Evolutionary conservation across 1,139 yeast genomes (phyloP).

Genomic region (Pneumocystis canis): DNA sequence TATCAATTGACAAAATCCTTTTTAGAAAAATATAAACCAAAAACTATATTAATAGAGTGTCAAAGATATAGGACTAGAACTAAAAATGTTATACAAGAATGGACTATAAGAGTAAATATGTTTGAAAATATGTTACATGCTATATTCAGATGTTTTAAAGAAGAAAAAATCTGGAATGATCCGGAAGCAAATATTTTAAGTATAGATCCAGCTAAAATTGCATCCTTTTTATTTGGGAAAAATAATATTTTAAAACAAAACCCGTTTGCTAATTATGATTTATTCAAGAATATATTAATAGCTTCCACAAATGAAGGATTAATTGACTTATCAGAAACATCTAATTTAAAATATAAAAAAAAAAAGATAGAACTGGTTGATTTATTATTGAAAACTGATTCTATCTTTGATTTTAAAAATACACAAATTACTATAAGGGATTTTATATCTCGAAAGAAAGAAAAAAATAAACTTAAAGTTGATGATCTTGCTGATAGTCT

Average conservation of each 20-base stretch:
- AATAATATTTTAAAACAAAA: not conserved
- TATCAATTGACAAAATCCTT: not conserved
- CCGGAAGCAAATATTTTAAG: not conserved
- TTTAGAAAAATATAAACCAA: slow-evolving; percentile 1
- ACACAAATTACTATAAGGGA: not conserved
- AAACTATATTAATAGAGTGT: slow-evolving; percentile 3
- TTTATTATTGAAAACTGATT: not conserved
- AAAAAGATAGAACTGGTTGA: not conserved
- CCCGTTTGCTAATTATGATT: not conserved
- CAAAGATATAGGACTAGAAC: slow-evolving; percentile 5
- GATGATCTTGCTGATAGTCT: slow-evolving; percentile 8
- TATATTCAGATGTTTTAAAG: slow-evolving; percentile 1
- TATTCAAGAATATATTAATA: not conserved
- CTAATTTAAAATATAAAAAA: slow-evolving; percentile 28
- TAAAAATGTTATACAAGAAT: slow-evolving; percentile 4
- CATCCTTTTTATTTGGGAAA: not conserved
- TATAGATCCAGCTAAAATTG: not conserved
- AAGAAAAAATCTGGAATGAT: not conserved
- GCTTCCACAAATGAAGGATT: not conserved
- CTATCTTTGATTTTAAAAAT: not conserved
- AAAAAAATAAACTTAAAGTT: slow-evolving; percentile 27
- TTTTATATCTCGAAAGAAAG: not conserved
- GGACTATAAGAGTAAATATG: slow-evolving; percentile 5
- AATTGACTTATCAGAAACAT: not conserved
- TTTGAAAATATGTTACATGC: slow-evolving; percentile 6